A percentile compares a stretch with the other conserved stretches of the same genome.
phyloP scores from a whole-genome alignment of 2,329 filamentous ascomycete genomes.

The Ceratocystis diversiconidia region DNA sequence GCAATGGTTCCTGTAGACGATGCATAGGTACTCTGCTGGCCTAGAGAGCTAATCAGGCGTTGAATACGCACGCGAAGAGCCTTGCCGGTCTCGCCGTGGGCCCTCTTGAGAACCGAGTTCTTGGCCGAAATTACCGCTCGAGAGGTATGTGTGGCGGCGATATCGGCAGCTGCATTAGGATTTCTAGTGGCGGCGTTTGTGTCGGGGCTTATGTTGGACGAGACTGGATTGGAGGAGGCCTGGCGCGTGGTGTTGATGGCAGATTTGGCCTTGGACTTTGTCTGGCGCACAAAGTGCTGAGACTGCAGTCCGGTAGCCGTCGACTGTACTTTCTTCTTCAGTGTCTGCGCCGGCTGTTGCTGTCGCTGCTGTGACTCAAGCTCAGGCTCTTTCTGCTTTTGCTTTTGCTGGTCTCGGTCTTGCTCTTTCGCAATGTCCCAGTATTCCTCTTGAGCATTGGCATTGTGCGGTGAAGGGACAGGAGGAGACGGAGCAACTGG shows the following conservation, averaged over 20 bases:
- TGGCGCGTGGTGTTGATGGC: background rate
- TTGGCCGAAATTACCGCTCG: constrained; percentile 38
- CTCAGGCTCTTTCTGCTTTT: background rate
- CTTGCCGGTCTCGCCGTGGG: constrained; percentile 56
- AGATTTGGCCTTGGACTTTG: constrained; percentile 3
- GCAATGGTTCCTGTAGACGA: constrained; percentile 72
- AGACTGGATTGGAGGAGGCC: background rate
- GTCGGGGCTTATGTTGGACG: background rate
- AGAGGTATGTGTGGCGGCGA: constrained; percentile 30
- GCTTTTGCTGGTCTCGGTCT: background rate
- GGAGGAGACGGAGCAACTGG: constrained; percentile 2
- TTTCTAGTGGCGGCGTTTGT: background rate
- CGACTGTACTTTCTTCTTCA: background rate
- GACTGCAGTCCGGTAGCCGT: background rate
- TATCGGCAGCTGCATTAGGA: constrained; percentile 20
- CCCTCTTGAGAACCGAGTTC: constrained; percentile 54
- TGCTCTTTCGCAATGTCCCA: constrained; percentile 1
- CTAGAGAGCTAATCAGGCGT: constrained; percentile 62
- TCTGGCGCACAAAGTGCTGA: background rate
- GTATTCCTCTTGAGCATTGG: constrained; percentile 4
- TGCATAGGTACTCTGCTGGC: constrained; percentile 66
- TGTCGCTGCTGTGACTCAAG: background rate
- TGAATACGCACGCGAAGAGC: constrained; percentile 59
- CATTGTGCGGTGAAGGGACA: background rate
- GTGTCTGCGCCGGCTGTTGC: background rate